Evolutionary conservation across 1,284 basidiomycete genomes (phyloP), one percentile per base, ranked within the genome.

Genomic region (Leccinum discolor): DNA sequence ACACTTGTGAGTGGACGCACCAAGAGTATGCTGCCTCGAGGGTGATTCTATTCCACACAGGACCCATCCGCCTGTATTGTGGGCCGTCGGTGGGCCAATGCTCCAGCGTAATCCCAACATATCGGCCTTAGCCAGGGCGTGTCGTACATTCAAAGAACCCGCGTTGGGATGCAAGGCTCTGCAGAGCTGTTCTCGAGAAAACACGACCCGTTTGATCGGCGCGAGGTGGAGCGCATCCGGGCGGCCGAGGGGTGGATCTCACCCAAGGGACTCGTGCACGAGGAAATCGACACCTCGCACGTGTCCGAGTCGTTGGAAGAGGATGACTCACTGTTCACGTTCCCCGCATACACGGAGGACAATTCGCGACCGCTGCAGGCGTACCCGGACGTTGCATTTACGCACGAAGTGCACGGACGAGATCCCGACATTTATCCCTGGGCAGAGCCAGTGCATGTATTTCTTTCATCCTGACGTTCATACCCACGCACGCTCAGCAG

Each of bases 241-340:
- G 83, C 88, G 0, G 94, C 96, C 2, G 98, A 99, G 78, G 96
- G 96, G 0, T 99, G 95, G 93, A 92, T 99, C 47, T 96, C 96
- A 5, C 92, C 95, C n/a, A 90, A 92, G 68, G 97, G 97, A 6
- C 83, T 92, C 35, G 91, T 99, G 70, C 98, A 98, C 78, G 95
- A 98, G 76, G 92, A 95, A 73, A 88, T 95, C 67, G 93, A 96
- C 70, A 88, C 96, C 5, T 96, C 97, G 11, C 88, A 35, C 32
- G 32, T 35, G 32, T 35, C 32, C 32, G 32, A 35, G 40, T 42
- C 40, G 40, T 42, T 42, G 14, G 40, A 42, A 42, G 40, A 16
- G 40, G 40, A 42, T 16, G 40, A 42, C 14, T 42, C 40, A 16
- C 14, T 42, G 40, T 42, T 35, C 32, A 35, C 32, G 32, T 35